Evolutionary conservation across 169 alveolate species (phyloP).

Genomic region (Fabrea salina): DNA sequence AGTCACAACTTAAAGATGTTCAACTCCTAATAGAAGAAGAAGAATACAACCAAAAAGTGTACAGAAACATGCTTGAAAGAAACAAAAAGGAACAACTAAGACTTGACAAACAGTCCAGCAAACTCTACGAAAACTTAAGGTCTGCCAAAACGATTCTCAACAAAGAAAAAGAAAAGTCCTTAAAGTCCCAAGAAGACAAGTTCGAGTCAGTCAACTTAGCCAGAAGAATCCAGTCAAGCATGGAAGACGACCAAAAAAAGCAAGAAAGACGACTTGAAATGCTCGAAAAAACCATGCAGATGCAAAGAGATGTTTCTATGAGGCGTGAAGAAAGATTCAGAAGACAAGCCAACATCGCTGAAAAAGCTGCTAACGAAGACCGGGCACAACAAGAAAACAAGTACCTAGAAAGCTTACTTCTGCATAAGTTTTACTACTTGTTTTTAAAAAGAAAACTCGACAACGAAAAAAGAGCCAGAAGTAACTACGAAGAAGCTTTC

Average conservation of each 20-base stretch:
- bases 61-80: not conserved
- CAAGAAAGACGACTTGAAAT: not conserved
- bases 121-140: not conserved
- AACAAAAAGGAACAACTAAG: not conserved
- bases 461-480: constrained; percentile 43
- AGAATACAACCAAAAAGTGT: not conserved
- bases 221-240: not conserved
- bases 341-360: constrained; percentile 54
- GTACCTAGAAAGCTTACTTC: constrained; percentile 41
- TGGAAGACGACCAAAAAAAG: not conserved
- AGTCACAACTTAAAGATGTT: not conserved
- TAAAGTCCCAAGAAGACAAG: not conserved
- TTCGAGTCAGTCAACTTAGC: not conserved
- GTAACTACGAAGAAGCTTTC: constrained; percentile 58
- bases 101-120: not conserved
- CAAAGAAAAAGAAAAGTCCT: not conserved
- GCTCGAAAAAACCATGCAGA: not conserved
- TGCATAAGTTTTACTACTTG: constrained; percentile 42
- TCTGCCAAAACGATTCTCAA: not conserved
- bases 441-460: constrained; percentile 49
- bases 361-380: constrained; percentile 64
- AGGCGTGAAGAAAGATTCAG: constrained; percentile 48
- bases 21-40: not conserved
- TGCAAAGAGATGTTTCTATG: not conserved
- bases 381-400: constrained; percentile 49